A percentile compares a stretch with the other conserved stretches of the same genome.
Evolutionary conservation across 2,329 filamentous ascomycete species (phyloP).

Genomic region (Onygenales sp.): DNA sequence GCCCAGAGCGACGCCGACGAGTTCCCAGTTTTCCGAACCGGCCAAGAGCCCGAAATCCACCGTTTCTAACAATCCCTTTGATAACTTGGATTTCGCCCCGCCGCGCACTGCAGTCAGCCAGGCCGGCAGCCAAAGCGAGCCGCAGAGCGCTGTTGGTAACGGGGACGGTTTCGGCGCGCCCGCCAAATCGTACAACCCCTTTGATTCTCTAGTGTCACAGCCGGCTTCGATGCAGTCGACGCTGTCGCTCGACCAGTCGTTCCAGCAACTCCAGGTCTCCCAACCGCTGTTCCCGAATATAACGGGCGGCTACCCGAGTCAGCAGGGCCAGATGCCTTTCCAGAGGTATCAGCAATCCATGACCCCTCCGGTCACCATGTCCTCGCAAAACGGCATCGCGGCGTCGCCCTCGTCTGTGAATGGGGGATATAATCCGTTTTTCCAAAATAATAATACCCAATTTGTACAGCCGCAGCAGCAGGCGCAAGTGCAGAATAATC

Average conservation of each 20-base stretch:
- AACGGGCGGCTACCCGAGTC: constrained; percentile 52
- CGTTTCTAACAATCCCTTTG: constrained; percentile 57
- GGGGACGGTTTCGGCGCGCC: constrained; percentile 20
- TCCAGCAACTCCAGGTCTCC: constrained; percentile 65
- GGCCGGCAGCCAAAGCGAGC: background rate
- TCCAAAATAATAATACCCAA: constrained; percentile 19
- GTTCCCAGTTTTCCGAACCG: constrained; percentile 10
- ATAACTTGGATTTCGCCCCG: constrained; percentile 38
- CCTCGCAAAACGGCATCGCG: constrained; percentile 24
- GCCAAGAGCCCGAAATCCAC: constrained; percentile 13
- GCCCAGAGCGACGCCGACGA: constrained; percentile 14
- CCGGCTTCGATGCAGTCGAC: constrained; percentile 20
- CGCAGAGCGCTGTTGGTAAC: constrained; percentile 22
- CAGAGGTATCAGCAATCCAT: constrained; percentile 32
- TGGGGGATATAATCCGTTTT: constrained; percentile 18
- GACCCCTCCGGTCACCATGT: constrained; percentile 31
- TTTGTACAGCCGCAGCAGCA: constrained; percentile 16
- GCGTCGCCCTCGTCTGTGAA: constrained; percentile 27
- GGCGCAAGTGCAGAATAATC: constrained; percentile 14
- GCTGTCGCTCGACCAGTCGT: constrained; percentile 53
- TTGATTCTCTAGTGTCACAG: constrained; percentile 40
- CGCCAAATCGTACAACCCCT: constrained; percentile 54
- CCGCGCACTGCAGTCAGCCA: constrained; percentile 3
- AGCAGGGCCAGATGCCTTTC: constrained; percentile 31
- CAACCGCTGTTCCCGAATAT: constrained; percentile 66